Evolutionary conservation across 805 yeast species (phyloP), one percentile per base, ranked within the genome.

Genomic region (Candida ficus): DNA sequence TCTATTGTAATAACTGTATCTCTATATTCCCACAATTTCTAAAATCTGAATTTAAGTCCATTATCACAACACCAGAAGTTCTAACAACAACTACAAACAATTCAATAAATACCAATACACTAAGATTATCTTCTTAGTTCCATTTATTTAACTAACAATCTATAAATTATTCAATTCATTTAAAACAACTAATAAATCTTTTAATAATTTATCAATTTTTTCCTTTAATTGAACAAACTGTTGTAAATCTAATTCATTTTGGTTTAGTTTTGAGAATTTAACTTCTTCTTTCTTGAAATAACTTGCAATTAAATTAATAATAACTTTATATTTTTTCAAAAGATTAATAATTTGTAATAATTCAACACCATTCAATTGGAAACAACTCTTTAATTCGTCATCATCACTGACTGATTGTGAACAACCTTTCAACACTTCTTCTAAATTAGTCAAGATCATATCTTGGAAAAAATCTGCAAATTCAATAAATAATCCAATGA

Each of bases 391-490:
- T 31, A 37, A 29, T 9, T 33, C 31, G 6, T 31, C 28, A 18
- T 36, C 32, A 13, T 35, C 19, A 5, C 18, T 13, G 9, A 26
- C 25, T 4, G 29, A 27, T 19, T 11, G 19, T 16, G 16, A 16
- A 12, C 28, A 21, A n/a, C 44, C 44, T 25, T 37, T 31, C 4
- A 41, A 23, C 4, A 42, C 39, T 18, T 38, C 45, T n/a, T 25
- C 37, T 12, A 37, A n/a, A 19, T 42, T 42, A 5, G 28, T 40
- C 16, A 38, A 19, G 9, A 42, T 32, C 41, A 42, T 38, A 17
- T 42, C 45, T n/a, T 42, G 30, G 18, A 42, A 42, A 10, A 42
- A 42, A 21, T 42, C 45, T 16, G 19, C 20, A 18, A 42, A 42
- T 20, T 42, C 45, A n/a, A 34, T 19, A n/a, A 42, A 26, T 9